Base-by-base conservation (phyloP, 768 basidiomycete genomes). In the Vararia minispora region DNA sequence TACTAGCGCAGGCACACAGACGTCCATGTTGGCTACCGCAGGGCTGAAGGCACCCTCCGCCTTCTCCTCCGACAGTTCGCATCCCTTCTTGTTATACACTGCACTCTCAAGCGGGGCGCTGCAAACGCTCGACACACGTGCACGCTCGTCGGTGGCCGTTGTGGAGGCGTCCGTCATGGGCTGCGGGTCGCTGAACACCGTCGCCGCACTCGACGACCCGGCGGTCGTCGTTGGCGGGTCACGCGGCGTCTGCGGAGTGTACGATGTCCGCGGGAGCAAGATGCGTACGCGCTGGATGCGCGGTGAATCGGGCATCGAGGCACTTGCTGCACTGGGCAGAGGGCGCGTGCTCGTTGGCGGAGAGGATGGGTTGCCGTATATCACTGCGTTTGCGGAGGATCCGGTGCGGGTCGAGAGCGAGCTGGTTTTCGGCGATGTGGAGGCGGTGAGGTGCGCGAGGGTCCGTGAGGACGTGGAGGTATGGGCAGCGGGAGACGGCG, bases 371-470 rank as follows among this genome's bases (percentile, higher is more conserved):
- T 35, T 48, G 23, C 47, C 47, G 6, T 41, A 48, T 27, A 32
- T 46, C n/a, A 38, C 36, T 23, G 39, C 33, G 20, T 18, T 45
- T n/a, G 14, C 18, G 14, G 34, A 36, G n/a, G 25, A 28, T 7
- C 20, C 12, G 22, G 33, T 29, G 8, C 30, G 37, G 5, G 26
- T 46, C 22, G 30, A 34, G 11, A 16, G 20, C 22, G 47, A 48
- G 23, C 31, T 48, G 24, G 47, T 48, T 16, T 48, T 46, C 24
- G 45, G 47, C 31, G 37, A 48, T 22, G 41, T 48, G 7, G 47
- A 48, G 35, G 47, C 45, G 6, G 45, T 40, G 14, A 37, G 47
- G 13, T 35, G 41, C 22, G 26, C 43, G 17, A 37, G 33, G 18
- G 37, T 48, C 17, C n/a, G n/a, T n/a, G 30, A 37, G 8, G 41